A percentile compares a stretch with the other conserved stretches of the same genome.
These are phyloP conservation scores for Solanum infundibuliforme DNA, from an alignment of 257 asterid species.

Conservation along the genomic window DNA sequence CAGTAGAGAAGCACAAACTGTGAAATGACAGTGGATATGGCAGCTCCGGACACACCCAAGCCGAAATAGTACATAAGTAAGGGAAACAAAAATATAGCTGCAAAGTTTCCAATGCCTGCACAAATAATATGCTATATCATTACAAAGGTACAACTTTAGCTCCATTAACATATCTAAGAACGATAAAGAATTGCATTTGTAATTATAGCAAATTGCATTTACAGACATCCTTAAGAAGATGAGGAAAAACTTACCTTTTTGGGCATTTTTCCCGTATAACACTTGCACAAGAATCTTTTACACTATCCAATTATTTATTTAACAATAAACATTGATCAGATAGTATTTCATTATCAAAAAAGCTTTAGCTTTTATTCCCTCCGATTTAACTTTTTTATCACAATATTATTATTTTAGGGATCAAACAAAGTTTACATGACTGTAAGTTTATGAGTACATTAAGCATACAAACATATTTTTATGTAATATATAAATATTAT, in stretches of 20 bases:
- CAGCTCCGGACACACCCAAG: slow-evolving; percentile 94
- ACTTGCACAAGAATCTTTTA: not conserved
- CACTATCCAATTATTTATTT: not conserved
- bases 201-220: not conserved
- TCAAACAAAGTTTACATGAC: not conserved
- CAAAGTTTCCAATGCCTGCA: slow-evolving; percentile 83
- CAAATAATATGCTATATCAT: not conserved
- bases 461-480: not conserved
- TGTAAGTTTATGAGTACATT: not conserved
- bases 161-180: not conserved
- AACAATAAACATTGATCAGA: not conserved
- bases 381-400: not conserved
- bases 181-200: not conserved
- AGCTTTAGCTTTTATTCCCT: not conserved
- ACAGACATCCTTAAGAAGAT: not conserved
- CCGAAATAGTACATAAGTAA: slow-evolving; percentile 46
- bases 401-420: not conserved
- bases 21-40: slow-evolving; percentile 79
- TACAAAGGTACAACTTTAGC: not conserved
- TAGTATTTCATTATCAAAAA: not conserved
- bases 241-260: not conserved
- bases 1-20: slow-evolving; percentile 52
- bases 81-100: slow-evolving; percentile 72
- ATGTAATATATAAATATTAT: not conserved
- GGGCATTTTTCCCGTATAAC: not conserved